Evolutionary conservation across 2,329 filamentous ascomycete species (phyloP), one percentile per base, ranked within the genome.

Genomic region (Apiospora saccharicola): DNA sequence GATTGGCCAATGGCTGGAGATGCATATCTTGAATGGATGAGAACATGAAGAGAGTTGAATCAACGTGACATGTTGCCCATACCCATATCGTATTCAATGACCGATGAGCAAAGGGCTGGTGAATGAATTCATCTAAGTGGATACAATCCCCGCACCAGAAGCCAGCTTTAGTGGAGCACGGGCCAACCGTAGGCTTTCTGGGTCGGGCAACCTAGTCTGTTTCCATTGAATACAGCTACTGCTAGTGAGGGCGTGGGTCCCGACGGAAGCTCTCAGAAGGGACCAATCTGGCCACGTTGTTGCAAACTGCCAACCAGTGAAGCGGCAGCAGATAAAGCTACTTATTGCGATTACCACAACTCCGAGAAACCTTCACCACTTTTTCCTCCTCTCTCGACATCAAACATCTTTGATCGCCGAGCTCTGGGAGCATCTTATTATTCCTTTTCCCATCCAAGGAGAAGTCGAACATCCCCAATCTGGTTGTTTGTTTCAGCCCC

Each of bases 231-330:
- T 64, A 64, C 53, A 34, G 34, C 34, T 37, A 22, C 57, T 64
- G 57, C 13, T 41, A 41, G 34, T 37, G 34, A 34, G 34, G n/a
- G 34, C 57, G 67, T 68, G 67, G 67, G 67, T 41, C 67, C 67
- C 41, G 43, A 26, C 67, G 67, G 44, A 68, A 68, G 67, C 67
- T 68, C 44, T 68, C 67, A 44, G 44, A 68, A 68, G 57, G 67
- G 44, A 68, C 67, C 67, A 68, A 68, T 68, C 67, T 68, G 67
- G 67, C 67, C 67, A 68, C 67, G 67, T 68, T 68, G 67, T 46
- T 68, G 44, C 26, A 68, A 68, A 64, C 57, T 64, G 34, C 57
- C 57, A 64, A n/a, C 57, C 19, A 61, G 13, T 64, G 57, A 64
- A 41, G 57, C 57, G 34, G 41, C 26, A 68, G 30, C 44, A 46